Base-by-base conservation (phyloP, 176 grass and related monocot species). In the Melocanna baccifera region DNA sequence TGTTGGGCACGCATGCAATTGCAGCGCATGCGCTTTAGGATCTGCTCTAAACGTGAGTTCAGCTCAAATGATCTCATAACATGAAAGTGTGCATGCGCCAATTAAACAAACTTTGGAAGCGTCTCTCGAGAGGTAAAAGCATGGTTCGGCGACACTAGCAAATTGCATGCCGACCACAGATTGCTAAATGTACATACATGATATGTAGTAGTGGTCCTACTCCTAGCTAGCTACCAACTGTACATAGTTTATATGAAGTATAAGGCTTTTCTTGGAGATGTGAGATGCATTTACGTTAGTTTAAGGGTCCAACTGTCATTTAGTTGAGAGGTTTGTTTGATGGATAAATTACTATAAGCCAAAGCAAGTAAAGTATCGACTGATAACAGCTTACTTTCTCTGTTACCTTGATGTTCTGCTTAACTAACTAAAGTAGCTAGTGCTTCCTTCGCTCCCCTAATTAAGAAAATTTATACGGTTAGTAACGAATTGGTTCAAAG, bases 31-130 rank as follows among this genome's bases (percentile, higher is more conserved):
- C 32, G 6, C 76, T 89, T 85, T 80, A 67, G 26, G 20, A 75
- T 34, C 59, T 43, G 16, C 37, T n/a, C 16, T 79, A 50, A 68
- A 74, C 40, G 85, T 62, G 52, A 76, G 69, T 89, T 89, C 64
- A 67, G 12, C 83, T 75, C 53, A 81, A 85, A 89, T 69, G 70
- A 89, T 89, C 77, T 76, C 62, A 50, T 42, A 76, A 62, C 74
- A 66, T 77, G 65, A 58, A 78, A 69, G 50, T 50, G 37, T 69
- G 86, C 79, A 82, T 51, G 71, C 62, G 62, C 26, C 6, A 75
- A 50, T 42, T 67, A 20, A 39, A 69, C 58, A 34, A 76, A 36
- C 5, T 59, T 19, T 59, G 39, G 71, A 82, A 39, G 39, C 85
- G 71, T 69, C 86, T 40, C 62, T 69, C 71, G 50, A 76, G 78